Percentiles rank a stretch among this genome's conserved stretches.
Conservation (phyloP, 371 early-diverging fungal genomes). For the Circinella umbellata region DNA sequence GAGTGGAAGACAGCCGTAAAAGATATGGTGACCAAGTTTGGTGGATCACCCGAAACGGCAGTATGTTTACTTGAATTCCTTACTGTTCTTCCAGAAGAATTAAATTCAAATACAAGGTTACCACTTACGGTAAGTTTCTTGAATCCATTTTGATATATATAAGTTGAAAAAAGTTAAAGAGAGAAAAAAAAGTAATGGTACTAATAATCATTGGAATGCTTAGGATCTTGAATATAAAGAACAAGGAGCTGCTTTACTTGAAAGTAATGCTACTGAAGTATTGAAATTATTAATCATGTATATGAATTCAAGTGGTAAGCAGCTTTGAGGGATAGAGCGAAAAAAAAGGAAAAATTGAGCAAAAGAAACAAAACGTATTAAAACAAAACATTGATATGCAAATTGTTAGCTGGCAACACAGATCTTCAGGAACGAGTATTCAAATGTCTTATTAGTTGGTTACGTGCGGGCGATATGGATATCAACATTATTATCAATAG, state of each 20-base stretch:
- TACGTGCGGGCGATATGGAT: constrained; percentile 82
- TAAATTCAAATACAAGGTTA: constrained; percentile 68
- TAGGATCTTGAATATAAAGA: constrained; percentile 68
- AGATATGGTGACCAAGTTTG: constrained; percentile 68
- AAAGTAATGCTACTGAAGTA: constrained; percentile 67
- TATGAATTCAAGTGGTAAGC: constrained; percentile 69
- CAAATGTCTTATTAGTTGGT: constrained; percentile 83
- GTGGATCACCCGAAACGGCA: constrained; percentile 59
- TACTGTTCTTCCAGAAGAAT: constrained; percentile 89
- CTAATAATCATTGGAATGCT: neutral
- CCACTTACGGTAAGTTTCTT: constrained; percentile 56
- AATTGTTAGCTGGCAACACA: constrained; percentile 43
- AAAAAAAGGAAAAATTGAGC: too few species aligned
- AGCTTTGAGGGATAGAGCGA: too few species aligned
- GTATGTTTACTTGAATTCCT: constrained; percentile 79
- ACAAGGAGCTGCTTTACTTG: constrained; percentile 65
- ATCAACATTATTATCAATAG: constrained; percentile 64
- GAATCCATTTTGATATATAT: constrained; percentile 4
- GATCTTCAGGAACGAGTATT: constrained; percentile 70
- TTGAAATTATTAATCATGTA: constrained; percentile 67
- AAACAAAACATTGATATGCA: too few species aligned
- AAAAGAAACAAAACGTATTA: too few species aligned
- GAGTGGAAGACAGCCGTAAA: constrained; percentile 84
- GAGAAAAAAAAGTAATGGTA: neutral
- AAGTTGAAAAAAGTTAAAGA: too few species aligned